These are phyloP conservation scores for Neurospora pannonica DNA, from an alignment of 495 filamentous ascomycete species.

Conservation along the genomic window DNA sequence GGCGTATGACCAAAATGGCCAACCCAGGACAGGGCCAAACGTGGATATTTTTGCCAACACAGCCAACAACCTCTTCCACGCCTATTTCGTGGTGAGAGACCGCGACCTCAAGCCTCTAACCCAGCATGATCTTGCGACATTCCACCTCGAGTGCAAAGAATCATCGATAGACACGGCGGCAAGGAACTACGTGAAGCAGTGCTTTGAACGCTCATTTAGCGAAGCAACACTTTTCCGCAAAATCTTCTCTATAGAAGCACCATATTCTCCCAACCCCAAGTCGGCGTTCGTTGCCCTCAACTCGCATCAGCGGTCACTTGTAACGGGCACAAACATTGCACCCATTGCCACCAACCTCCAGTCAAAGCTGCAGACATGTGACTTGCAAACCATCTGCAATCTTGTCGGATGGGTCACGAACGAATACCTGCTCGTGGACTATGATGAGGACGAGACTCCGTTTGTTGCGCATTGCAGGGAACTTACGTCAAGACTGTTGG, in stretches of 20 bases:
- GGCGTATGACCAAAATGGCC: constrained; percentile 53
- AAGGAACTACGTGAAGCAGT: constrained; percentile 40
- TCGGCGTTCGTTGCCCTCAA: constrained; percentile 36
- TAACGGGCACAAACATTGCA: constrained; percentile 36
- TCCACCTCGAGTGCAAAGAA: constrained; percentile 36
- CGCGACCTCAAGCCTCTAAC: constrained; percentile 44
- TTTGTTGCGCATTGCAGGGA: constrained; percentile 63
- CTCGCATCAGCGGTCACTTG: constrained; percentile 26
- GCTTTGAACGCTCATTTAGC: constrained; percentile 38
- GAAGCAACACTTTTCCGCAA: constrained; percentile 37
- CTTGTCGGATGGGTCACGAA: constrained; percentile 73
- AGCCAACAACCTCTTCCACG: constrained; percentile 36
- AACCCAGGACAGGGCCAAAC: constrained; percentile 42
- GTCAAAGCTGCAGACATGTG: constrained; percentile 29
- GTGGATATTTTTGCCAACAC: constrained; percentile 57
- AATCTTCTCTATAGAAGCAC: constrained; percentile 40
- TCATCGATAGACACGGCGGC: constrained; percentile 34
- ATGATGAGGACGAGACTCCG: constrained; percentile 62
- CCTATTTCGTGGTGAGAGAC: constrained; percentile 33
- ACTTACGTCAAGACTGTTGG: constrained; percentile 48
- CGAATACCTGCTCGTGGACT: constrained; percentile 64
- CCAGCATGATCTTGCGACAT: constrained; percentile 43
- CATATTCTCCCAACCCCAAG: constrained; percentile 30
- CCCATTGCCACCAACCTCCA: constrained; percentile 38
- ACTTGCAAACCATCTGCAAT: constrained; percentile 54